A percentile compares a stretch with the other conserved stretches of the same genome.
phyloP scores from a whole-genome alignment of 208 protist species.

The Strigomonas galati region DNA sequence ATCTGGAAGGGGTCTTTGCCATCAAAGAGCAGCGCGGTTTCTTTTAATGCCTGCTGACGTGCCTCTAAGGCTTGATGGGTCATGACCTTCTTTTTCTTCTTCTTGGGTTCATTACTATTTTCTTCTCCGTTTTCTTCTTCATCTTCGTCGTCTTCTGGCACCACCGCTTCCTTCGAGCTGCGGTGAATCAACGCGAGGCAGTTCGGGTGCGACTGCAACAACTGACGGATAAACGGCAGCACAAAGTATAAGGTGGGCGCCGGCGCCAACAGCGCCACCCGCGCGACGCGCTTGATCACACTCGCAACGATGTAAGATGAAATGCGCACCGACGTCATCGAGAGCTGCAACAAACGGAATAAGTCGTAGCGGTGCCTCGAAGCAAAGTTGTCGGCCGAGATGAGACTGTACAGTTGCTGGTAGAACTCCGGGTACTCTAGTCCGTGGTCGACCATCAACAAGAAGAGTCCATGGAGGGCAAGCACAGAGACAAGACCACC shows the following conservation, averaged over 20 bases:
- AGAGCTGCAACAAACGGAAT: slow-evolving; percentile 83
- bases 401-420: slow-evolving; percentile 85
- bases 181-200: slow-evolving; percentile 87
- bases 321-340: slow-evolving; percentile 75
- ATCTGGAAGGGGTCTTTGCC: slow-evolving; percentile 69
- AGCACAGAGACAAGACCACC: slow-evolving; percentile 86
- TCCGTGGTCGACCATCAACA: slow-evolving; percentile 88
- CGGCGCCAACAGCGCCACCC: slow-evolving; percentile 60
- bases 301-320: slow-evolving; percentile 81
- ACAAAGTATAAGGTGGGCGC: slow-evolving; percentile 83
- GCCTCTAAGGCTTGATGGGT: slow-evolving; percentile 16
- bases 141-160: slow-evolving; percentile 43
- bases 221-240: slow-evolving; percentile 79
- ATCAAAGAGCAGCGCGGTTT: slow-evolving; percentile 70
- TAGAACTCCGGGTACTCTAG: slow-evolving; percentile 91
- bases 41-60: slow-evolving; percentile 35
- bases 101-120: slow-evolving; percentile 5
- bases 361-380: slow-evolving; percentile 86
- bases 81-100: background rate
- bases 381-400: slow-evolving; percentile 75
- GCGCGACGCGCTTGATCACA: slow-evolving; percentile 73
- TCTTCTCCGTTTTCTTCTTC: background rate
- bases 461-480: slow-evolving; percentile 79
- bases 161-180: slow-evolving; percentile 54
- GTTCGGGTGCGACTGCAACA: slow-evolving; percentile 86